phyloP scores from a whole-genome alignment of 2,329 filamentous ascomycete species.

The Pseudodiploospora longispora region DNA sequence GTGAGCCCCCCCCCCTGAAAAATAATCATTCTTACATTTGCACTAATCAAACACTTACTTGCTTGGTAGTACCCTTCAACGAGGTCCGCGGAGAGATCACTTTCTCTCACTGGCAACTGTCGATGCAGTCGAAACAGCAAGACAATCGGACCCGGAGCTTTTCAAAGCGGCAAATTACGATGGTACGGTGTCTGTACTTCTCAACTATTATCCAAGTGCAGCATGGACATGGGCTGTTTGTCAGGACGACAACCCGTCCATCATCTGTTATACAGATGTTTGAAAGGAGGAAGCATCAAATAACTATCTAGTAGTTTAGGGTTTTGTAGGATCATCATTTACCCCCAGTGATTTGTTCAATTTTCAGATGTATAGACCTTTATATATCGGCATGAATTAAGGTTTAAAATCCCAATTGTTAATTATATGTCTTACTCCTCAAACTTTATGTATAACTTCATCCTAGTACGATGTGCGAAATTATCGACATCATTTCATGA shows the following conservation, averaged over 20 bases:
- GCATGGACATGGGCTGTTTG: slow-evolving; percentile 30
- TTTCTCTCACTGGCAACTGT: slow-evolving; percentile 51
- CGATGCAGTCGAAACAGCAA: slow-evolving; percentile 41
- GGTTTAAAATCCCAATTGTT: too few relatives aligned
- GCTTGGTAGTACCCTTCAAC: slow-evolving; percentile 19
- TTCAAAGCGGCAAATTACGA: slow-evolving; percentile 32
- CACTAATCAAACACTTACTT: slow-evolving; percentile 12
- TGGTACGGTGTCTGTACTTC: slow-evolving; percentile 21
- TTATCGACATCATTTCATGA: too few relatives aligned
- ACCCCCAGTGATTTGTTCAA: too few relatives aligned
- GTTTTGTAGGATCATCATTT: too few relatives aligned
- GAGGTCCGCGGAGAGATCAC: slow-evolving; percentile 35
- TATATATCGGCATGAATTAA: too few relatives aligned
- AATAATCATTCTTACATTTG: too few relatives aligned
- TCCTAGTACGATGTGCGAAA: too few relatives aligned
- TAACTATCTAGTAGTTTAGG: too few relatives aligned
- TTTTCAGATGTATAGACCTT: too few relatives aligned
- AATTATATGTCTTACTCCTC: too few relatives aligned
- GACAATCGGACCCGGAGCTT: slow-evolving; percentile 19
- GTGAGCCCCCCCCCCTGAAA: slow-evolving; percentile 25
- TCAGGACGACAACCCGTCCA: slow-evolving; percentile 22
- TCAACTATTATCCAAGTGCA: slow-evolving; percentile 28
- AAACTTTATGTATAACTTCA: too few relatives aligned
- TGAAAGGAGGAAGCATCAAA: too few relatives aligned
- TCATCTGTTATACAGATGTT: slow-evolving; percentile 28